Evolutionary conservation across 345 rosid species (phyloP), one percentile per base, ranked within the genome.

Genomic region (Eucalyptus tenuipes): DNA sequence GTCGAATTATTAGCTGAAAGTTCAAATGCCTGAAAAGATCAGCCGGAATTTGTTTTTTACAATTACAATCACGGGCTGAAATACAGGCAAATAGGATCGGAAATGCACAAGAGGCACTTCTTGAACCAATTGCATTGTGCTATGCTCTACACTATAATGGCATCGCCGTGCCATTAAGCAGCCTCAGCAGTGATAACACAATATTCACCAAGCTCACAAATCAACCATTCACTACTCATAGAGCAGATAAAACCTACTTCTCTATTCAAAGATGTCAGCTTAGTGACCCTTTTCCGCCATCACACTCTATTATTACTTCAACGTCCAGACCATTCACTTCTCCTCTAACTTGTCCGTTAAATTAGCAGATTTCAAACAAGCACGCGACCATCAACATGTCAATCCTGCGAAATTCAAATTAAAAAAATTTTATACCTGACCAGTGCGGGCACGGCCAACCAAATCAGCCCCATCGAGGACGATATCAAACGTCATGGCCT

Each of bases 391-490:
- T 24, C 13, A 52, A 88, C 86, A 52, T 42, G 33, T 12, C 57
- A 24, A 31, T 49, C 44, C 42, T 37, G 6, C 59, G 18, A 84
- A 79, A 6, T 64, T 50, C 48, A 18, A 9, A 75, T n/a, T n/a
- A n/a, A 44, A 86, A 80, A 18, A 17, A 20, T 37, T 16, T 27
- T 33, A 57, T 92, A 97, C 99, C 97, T 97, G 99, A 87, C 99
- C 99, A 68, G 99, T 98, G 18, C 99, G 97, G 18, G 99, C 99
- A 4, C 99, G 92, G 17, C 99, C 99, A 57, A 98, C 99, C 92
- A 98, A 92, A 89, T 98, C 99, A 88, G 91, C 92, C 20, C 99
- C 99, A 66, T 94, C 94, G 15, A 95, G 93, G 91, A 98, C 88
- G 91, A 92, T 95, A 85, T 94, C 92, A 88, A 97, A 98, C 8